Evolutionary conservation across 2,329 filamentous ascomycete genomes (phyloP), one percentile per base, ranked within the genome.

Genomic region (Aureobasidium melanogenum): DNA sequence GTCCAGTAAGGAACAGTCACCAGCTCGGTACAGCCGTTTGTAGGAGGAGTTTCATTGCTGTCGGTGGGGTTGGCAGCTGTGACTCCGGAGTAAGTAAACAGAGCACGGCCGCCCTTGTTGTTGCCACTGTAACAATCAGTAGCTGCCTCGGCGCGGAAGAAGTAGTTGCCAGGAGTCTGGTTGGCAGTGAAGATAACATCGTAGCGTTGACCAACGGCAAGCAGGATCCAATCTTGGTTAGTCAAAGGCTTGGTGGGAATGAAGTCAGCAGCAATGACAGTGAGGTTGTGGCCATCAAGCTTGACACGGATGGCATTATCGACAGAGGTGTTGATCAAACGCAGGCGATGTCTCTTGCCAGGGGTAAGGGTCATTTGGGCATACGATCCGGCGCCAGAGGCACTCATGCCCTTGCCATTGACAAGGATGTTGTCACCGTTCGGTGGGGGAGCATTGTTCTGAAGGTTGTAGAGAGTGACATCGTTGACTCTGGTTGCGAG

Each of bases 151-250:
- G 76, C 75, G 4, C 76, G 71, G 66, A 79, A 75, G 77, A 77
- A 79, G 66, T 78, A 79, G 63, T 70, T 76, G 38, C 70, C 74
- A 1, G 69, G 67, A 3, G 75, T 70, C 64, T 78, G 75, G 62
- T 78, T 77, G 44, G 76, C 75, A 22, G 68, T 73, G 67, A 79
- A 73, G 60, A 79, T 68, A 7, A 79, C 76, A 54, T 79, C 77
- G 70, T 79, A 78, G 4, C 77, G 73, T 64, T 79, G 77, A 10
- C 73, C 76, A 36, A 78, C 76, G 9, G 67, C 74, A 7, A 79
- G 64, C 26, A 76, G 66, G 1, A 78, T 32, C 63, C 71, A 74
- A 22, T 68, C 41, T 56, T 63, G 59, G 60, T 59, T 39, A 47
- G 66, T 17, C 62, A 63, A 36, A 15, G 63, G 54, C 30, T 65